Percentiles rank a stretch among this genome's conserved stretches.
Conservation (phyloP, 2,329 filamentous ascomycete species). For the Botrytis porri region DNA sequence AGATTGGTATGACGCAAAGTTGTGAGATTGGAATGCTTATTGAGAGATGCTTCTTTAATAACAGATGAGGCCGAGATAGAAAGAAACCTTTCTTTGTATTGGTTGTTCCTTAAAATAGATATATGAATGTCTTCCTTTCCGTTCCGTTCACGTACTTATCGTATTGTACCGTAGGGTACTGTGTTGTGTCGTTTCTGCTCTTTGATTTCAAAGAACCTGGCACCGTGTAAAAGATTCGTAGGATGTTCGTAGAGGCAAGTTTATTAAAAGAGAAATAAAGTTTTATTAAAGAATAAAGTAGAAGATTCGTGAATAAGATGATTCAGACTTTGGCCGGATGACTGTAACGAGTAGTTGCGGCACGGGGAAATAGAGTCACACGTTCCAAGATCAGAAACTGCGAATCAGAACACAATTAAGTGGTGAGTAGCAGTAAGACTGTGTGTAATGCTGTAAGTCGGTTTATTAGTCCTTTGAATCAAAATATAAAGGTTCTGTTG, state of each 20-base stretch:
- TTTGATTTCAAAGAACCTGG: neutral
- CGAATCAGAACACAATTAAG: constrained; percentile 15
- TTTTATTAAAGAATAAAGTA: neutral
- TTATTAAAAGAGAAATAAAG: neutral
- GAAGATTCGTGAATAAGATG: neutral
- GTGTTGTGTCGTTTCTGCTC: neutral
- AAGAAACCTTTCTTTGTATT: constrained; percentile 13
- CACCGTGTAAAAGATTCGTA: neutral
- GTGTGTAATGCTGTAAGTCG: neutral
- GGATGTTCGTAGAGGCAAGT: neutral
- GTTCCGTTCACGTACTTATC: constrained; percentile 9
- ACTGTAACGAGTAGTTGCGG: constrained; percentile 9
- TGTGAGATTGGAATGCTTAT: neutral
- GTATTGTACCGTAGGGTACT: neutral
- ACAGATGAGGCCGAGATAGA: neutral
- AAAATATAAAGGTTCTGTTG: neutral
- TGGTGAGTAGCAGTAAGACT: neutral
- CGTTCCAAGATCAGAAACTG: constrained; percentile 3
- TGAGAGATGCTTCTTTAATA: neutral
- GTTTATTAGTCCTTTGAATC: neutral
- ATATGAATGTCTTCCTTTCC: neutral
- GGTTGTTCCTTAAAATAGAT: constrained; percentile 4
- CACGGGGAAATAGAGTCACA: constrained; percentile 1
- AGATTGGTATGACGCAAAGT: neutral
- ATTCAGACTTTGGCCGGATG: constrained; percentile 12